Conservation (phyloP, 208 protist species). For the Leishmania martiniquensis region DNA sequence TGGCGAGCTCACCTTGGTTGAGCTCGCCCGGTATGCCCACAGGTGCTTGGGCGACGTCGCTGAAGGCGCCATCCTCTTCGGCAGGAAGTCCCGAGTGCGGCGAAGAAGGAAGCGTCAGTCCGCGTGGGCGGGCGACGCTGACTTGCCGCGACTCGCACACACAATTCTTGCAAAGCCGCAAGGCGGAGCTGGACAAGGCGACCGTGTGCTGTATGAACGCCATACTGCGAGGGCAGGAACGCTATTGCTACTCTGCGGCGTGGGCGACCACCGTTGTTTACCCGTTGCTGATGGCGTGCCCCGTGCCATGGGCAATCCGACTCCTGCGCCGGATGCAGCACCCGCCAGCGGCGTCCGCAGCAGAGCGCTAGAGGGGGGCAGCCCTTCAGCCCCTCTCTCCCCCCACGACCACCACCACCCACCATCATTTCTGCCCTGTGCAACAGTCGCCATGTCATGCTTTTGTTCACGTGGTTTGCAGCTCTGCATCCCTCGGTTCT, state of each 20-base stretch:
- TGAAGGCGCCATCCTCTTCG: neutral
- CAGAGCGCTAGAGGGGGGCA: conserved; percentile 8
- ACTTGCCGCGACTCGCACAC: conserved; percentile 8
- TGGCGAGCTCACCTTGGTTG: conserved; percentile 2
- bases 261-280: conserved; percentile 17
- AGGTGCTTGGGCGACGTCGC: neutral
- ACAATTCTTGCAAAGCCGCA: conserved; percentile 11
- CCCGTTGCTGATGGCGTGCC: conserved; percentile 19
- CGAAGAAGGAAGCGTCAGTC: neutral
- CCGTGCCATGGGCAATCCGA: conserved; percentile 26
- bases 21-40: conserved; percentile 1
- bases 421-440: too few relatives aligned
- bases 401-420: too few relatives aligned
- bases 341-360: neutral
- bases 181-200: conserved; percentile 23
- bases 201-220: conserved; percentile 19
- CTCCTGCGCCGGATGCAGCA: conserved; percentile 25
- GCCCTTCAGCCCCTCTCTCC: too few relatives aligned
- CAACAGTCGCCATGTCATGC: too few relatives aligned
- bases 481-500: neutral
- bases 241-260: conserved; percentile 24
- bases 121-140: neutral
- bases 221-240: conserved; percentile 27
- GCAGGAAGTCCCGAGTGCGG: neutral
- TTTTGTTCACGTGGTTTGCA: neutral